A percentile compares a stretch with the other conserved stretches of the same genome.
Conservation (phyloP, 1,284 basidiomycete species). For the Vanrija humicola region DNA sequence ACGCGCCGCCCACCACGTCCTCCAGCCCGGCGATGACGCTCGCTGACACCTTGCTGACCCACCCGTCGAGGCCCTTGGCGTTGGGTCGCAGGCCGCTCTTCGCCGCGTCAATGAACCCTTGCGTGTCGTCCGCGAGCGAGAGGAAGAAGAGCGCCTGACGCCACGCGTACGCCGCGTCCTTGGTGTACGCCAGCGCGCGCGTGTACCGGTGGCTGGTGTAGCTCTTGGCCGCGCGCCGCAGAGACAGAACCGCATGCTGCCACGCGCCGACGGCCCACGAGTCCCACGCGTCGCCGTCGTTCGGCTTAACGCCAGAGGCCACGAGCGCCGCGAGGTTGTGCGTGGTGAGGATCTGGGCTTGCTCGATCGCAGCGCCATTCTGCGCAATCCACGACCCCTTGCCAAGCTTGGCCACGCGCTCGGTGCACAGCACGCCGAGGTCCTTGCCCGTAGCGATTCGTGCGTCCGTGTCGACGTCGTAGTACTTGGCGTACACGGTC, state of each 20-base stretch:
- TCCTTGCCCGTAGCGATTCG: background rate
- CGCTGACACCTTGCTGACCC: background rate
- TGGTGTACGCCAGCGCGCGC: background rate
- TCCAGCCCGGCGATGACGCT: background rate
- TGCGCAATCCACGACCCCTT: background rate
- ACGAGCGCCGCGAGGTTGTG: slow-evolving; percentile 8
- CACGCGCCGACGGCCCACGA: background rate
- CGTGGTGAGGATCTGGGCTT: slow-evolving; percentile 9
- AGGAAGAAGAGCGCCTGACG: slow-evolving; percentile 10
- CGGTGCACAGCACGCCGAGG: background rate
- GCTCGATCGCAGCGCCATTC: slow-evolving; percentile 8
- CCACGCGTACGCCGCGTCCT: slow-evolving; percentile 11
- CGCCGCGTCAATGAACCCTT: background rate
- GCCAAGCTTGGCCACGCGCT: background rate
- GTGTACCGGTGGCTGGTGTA: background rate
- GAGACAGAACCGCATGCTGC: background rate
- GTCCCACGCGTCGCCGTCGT: background rate
- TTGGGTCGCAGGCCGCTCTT: background rate
- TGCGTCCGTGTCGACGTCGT: background rate
- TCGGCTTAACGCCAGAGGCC: background rate
- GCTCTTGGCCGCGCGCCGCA: background rate
- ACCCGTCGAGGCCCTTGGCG: background rate
- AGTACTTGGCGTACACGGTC: slow-evolving; percentile 1
- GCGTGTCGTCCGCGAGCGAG: background rate
- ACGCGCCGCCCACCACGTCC: background rate